phyloP scores from a whole-genome alignment of 2,329 filamentous ascomycete genomes.

The Fusarium burgessii region DNA sequence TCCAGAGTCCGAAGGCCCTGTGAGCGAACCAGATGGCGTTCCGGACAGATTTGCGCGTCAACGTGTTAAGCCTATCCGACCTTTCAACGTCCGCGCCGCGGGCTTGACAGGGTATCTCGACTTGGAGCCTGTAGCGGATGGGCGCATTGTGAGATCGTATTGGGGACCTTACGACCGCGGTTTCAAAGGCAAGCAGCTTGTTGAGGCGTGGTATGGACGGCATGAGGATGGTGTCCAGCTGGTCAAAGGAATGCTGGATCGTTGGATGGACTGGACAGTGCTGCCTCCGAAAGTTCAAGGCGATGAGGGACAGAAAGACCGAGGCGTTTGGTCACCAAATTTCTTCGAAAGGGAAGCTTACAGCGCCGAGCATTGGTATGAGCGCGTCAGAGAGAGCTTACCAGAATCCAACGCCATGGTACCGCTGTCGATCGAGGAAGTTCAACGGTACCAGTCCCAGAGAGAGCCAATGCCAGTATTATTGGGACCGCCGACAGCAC shows the following conservation, averaged over 20 bases:
- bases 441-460: slow-evolving; percentile 46
- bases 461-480: slow-evolving; percentile 50
- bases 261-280: slow-evolving; percentile 57
- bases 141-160: slow-evolving; percentile 50
- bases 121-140: slow-evolving; percentile 52
- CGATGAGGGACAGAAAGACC: slow-evolving; percentile 46
- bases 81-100: slow-evolving; percentile 41
- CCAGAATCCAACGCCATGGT: slow-evolving; percentile 23
- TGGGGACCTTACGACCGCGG: slow-evolving; percentile 53
- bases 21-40: slow-evolving; percentile 44
- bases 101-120: slow-evolving; percentile 47
- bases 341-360: slow-evolving; percentile 51
- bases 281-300: slow-evolving; percentile 53
- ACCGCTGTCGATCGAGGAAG: slow-evolving; percentile 45
- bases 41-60: slow-evolving; percentile 48
- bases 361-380: slow-evolving; percentile 50
- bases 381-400: slow-evolving; percentile 37
- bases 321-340: slow-evolving; percentile 56
- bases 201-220: slow-evolving; percentile 59
- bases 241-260: slow-evolving; percentile 54
- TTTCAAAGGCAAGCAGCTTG: slow-evolving; percentile 50
- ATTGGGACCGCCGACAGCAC: slow-evolving; percentile 49
- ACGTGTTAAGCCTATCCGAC: slow-evolving; percentile 41
- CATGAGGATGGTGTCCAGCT: slow-evolving; percentile 51
- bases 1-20: slow-evolving; percentile 43